Evolutionary conservation across 306 rosid genomes (phyloP).

Genomic region (Rosa chinensis): DNA sequence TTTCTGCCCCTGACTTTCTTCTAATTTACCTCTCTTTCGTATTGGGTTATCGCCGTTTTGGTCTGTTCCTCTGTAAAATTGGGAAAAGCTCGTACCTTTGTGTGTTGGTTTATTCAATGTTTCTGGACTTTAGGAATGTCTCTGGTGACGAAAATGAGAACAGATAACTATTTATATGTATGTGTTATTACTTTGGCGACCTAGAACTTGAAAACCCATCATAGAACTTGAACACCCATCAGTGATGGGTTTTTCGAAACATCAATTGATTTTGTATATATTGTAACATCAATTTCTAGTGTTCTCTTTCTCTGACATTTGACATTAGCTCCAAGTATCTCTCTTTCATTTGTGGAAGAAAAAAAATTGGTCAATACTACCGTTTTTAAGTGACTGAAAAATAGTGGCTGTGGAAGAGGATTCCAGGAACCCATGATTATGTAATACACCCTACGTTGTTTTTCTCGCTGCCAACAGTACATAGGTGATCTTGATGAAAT

Average conservation of each 20-base stretch:
- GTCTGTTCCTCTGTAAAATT: background rate
- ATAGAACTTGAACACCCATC: too few relatives aligned
- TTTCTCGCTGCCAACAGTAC: background rate
- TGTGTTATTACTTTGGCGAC: background rate
- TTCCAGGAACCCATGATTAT: background rate
- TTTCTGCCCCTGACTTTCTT: background rate
- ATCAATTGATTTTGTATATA: too few relatives aligned
- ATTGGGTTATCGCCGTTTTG: background rate
- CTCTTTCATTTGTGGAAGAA: background rate
- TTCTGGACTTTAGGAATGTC: conserved; percentile 2
- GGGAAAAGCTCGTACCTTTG: background rate
- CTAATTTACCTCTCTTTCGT: background rate
- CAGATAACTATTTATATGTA: background rate
- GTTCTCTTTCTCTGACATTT: background rate
- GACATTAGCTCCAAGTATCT: background rate
- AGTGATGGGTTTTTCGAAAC: too few relatives aligned
- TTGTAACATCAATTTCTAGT: background rate
- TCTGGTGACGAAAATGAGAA: background rate
- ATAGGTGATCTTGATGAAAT: background rate
- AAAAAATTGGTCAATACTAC: background rate
- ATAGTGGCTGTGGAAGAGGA: background rate
- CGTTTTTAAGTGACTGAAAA: background rate
- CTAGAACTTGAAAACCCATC: background rate
- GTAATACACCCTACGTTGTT: background rate
- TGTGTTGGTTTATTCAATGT: background rate